These are phyloP conservation scores for Pyricularia pennisetigena DNA, from an alignment of 2,329 filamentous ascomycete species.

Conservation along the genomic window DNA sequence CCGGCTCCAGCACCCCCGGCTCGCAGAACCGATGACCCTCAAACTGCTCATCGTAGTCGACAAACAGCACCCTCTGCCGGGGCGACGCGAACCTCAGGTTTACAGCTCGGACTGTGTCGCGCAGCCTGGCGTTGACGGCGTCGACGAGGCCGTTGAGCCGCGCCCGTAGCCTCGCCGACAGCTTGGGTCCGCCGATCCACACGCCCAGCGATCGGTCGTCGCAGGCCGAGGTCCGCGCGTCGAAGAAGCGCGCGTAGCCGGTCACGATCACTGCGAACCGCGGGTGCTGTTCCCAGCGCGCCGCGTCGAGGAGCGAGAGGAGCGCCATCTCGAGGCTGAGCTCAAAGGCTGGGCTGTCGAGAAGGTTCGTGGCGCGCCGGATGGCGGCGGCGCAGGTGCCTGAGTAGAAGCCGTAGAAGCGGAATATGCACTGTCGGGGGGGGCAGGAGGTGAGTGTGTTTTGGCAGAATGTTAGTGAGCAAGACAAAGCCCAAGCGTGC, in stretches of 20 bases:
- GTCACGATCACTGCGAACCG: slow-evolving; percentile 33
- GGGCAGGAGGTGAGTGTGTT: background rate
- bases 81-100: slow-evolving; percentile 23
- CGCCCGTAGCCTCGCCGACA: slow-evolving; percentile 25
- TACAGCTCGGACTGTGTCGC: slow-evolving; percentile 21
- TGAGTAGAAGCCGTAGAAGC: slow-evolving; percentile 37
- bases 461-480: background rate
- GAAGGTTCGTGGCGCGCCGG: slow-evolving; percentile 19
- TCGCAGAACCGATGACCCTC: slow-evolving; percentile 32
- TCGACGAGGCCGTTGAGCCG: slow-evolving; percentile 34
- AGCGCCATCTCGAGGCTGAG: slow-evolving; percentile 26
- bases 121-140: slow-evolving; percentile 30
- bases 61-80: slow-evolving; percentile 28
- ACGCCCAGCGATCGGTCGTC: slow-evolving; percentile 33
- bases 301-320: slow-evolving; percentile 31
- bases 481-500: no score
- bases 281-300: slow-evolving; percentile 32
- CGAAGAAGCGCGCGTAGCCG: slow-evolving; percentile 38
- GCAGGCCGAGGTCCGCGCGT: slow-evolving; percentile 30
- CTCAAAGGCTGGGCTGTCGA: slow-evolving; percentile 27
- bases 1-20: slow-evolving; percentile 26
- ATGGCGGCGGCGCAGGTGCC: slow-evolving; percentile 33
- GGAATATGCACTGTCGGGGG: slow-evolving; percentile 28
- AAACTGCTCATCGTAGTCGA: slow-evolving; percentile 33
- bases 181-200: slow-evolving; percentile 32